These are phyloP conservation scores for Jamesozyma jinghongensis DNA, from an alignment of 805 yeast species.

Conservation along the genomic window DNA sequence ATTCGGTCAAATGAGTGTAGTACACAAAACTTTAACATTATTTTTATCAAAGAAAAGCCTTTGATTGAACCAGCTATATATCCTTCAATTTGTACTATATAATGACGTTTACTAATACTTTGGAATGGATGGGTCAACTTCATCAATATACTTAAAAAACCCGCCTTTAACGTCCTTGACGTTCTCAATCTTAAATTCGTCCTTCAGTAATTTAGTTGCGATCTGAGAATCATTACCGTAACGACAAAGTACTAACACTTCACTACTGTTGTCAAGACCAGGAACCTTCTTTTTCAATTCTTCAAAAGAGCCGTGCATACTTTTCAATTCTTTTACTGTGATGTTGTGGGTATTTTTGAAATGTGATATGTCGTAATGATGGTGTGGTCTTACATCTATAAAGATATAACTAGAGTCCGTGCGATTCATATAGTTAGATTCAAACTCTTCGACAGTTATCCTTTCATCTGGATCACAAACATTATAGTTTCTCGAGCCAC, in stretches of 20 bases:
- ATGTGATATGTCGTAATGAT: conserved; percentile 61
- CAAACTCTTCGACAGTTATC: conserved; percentile 33
- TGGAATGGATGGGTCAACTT: conserved; percentile 54
- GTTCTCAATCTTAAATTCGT: conserved; percentile 37
- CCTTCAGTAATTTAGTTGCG: conserved; percentile 52
- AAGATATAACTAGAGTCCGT: conserved; percentile 25
- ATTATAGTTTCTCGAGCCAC: conserved; percentile 50
- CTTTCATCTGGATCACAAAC: conserved; percentile 40
- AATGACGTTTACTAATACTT: conserved; percentile 36
- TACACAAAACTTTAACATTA: too few species aligned
- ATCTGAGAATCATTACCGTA: conserved; percentile 86
- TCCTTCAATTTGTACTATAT: too few species aligned
- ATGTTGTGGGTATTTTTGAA: conserved; percentile 53
- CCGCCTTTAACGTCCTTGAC: conserved; percentile 77
- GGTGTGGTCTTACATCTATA: conserved; percentile 74
- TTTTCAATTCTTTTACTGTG: conserved; percentile 44
- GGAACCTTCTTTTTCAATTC: conserved; percentile 23
- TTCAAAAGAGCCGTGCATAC: conserved; percentile 25
- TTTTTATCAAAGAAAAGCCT: too few species aligned
- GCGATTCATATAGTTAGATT: conserved; percentile 21
- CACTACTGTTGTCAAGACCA: conserved; percentile 14
- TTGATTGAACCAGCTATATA: too few species aligned
- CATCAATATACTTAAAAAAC: conserved; percentile 52
- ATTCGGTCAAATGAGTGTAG: conserved; percentile 22
- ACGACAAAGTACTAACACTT: conserved; percentile 64